Evolutionary conservation across 345 rosid genomes (phyloP).

Genomic region (Sisymbrium altissimum): DNA sequence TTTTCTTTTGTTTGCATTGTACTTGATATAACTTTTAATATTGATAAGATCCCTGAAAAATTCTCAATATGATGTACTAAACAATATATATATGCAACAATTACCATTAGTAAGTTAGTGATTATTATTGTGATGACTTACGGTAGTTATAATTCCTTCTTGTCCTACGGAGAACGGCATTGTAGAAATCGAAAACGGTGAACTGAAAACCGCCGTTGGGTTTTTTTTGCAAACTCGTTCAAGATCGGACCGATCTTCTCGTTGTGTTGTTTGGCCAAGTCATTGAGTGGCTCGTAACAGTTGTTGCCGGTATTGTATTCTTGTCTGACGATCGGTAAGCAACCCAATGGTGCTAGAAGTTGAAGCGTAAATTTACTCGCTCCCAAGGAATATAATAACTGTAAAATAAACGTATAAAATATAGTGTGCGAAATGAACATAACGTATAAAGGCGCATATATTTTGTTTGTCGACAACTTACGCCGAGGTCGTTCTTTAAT

Average conservation of each 20-base stretch:
- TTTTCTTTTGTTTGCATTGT: too few relatives aligned
- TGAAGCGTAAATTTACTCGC: conserved; percentile 19
- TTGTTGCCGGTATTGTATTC: neutral
- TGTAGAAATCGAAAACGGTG: conserved; percentile 28
- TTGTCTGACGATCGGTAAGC: conserved; percentile 27
- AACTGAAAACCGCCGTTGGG: conserved; percentile 20
- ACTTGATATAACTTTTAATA: too few relatives aligned
- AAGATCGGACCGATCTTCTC: conserved; percentile 12
- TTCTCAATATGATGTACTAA: too few relatives aligned
- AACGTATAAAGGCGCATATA: neutral
- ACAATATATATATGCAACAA: too few relatives aligned
- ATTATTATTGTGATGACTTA: too few relatives aligned
- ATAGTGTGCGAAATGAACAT: neutral
- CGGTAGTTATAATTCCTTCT: too few relatives aligned
- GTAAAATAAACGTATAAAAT: neutral
- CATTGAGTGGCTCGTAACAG: conserved; percentile 15
- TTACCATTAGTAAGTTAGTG: too few relatives aligned
- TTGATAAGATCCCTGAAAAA: too few relatives aligned
- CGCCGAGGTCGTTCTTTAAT: conserved; percentile 20
- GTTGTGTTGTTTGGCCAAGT: conserved; percentile 32
- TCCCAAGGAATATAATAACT: conserved; percentile 12
- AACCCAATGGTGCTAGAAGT: conserved; percentile 28
- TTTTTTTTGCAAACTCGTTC: neutral
- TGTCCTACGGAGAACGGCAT: conserved; percentile 12
- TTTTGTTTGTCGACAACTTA: neutral